Conservation (phyloP, 192 early-diverging fungal species). For the Backusella australiensis region DNA sequence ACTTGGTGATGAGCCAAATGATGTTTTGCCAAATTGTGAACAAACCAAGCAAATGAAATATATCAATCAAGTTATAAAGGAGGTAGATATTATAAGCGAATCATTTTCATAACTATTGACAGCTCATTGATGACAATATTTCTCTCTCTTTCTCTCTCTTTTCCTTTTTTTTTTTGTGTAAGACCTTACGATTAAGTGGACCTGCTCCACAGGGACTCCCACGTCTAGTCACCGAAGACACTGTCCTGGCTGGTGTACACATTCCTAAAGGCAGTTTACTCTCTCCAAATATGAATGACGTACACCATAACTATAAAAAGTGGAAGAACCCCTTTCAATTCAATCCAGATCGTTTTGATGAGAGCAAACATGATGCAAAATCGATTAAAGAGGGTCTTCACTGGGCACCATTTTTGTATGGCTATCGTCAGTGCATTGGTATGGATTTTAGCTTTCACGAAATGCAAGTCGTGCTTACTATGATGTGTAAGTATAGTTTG, state of each 20-base stretch:
- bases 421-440: constrained; percentile 59
- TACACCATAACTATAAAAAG: constrained; percentile 13
- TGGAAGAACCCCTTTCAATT: constrained; percentile 46
- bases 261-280: constrained; percentile 23
- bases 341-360: constrained; percentile 48
- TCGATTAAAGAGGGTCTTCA: background rate
- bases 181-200: constrained; percentile 11
- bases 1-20: constrained; percentile 49
- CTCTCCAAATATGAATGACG: constrained; percentile 3
- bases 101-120: background rate
- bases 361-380: background rate
- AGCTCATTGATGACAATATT: background rate
- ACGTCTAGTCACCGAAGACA: constrained; percentile 21
- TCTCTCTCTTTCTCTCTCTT: background rate
- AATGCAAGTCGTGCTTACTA: constrained; percentile 50
- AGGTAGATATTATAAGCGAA: constrained; percentile 11
- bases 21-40: constrained; percentile 47
- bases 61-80: constrained; percentile 51
- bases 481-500: constrained; percentile 31
- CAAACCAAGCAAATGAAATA: constrained; percentile 52
- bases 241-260: constrained; percentile 7
- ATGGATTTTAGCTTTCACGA: constrained; percentile 60
- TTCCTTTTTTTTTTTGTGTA: background rate
- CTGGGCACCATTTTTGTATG: constrained; percentile 57
- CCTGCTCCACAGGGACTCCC: background rate